These are phyloP conservation scores for Pestalotiopsis sp. DNA, from an alignment of 2,329 filamentous ascomycete genomes.

Conservation along the genomic window DNA sequence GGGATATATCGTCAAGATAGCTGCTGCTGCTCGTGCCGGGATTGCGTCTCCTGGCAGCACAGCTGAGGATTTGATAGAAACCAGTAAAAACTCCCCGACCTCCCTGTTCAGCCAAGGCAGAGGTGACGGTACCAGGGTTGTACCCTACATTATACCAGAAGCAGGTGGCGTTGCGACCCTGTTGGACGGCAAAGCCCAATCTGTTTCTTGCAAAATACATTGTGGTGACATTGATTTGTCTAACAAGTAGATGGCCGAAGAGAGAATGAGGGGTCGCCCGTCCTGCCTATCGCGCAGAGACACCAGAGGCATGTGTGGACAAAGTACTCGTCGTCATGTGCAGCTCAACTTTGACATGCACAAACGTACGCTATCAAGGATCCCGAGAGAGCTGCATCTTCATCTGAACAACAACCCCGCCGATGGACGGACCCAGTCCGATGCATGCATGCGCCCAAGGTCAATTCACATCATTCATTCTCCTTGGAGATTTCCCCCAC, in stretches of 20 bases:
- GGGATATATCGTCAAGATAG: background rate
- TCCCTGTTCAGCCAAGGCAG: background rate
- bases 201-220: background rate
- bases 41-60: no score
- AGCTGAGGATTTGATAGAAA: background rate
- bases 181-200: background rate
- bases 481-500: slow-evolving; percentile 38
- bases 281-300: background rate
- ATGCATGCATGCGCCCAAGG: slow-evolving; percentile 5
- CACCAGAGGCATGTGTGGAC: background rate
- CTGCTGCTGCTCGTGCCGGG: background rate
- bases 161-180: background rate
- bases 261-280: background rate
- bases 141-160: background rate
- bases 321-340: background rate
- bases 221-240: background rate
- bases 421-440: slow-evolving; percentile 16
- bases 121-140: background rate
- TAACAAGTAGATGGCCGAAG: background rate
- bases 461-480: slow-evolving; percentile 23
- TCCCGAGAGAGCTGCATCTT: background rate
- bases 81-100: background rate
- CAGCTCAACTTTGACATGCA: background rate
- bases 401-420: background rate
- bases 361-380: background rate